Conservation (phyloP, 2,329 filamentous ascomycete species). For the Hirsutella rhossiliensis region DNA sequence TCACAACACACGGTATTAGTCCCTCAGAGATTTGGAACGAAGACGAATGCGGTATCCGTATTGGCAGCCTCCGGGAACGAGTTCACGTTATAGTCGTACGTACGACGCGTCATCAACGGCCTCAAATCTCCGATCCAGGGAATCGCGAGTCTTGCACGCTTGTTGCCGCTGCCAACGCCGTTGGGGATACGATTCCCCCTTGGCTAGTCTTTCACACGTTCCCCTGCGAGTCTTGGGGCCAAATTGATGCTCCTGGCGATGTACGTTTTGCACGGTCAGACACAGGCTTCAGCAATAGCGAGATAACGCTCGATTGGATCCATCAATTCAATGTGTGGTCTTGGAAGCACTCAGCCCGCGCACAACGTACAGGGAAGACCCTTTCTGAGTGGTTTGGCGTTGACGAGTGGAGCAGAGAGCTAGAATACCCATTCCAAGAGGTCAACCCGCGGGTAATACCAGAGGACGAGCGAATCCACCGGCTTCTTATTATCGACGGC, state of each 20-base stretch:
- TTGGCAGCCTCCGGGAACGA: neutral
- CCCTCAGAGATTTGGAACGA: neutral
- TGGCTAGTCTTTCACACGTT: neutral
- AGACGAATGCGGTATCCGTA: neutral
- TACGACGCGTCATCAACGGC: neutral
- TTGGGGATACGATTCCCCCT: neutral
- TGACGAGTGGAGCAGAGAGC: neutral
- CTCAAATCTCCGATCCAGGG: neutral
- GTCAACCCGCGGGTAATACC: neutral
- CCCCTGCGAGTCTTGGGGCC: neutral
- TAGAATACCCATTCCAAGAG: neutral
- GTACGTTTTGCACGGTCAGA: neutral
- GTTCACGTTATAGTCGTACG: too few species aligned
- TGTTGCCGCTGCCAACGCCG: neutral
- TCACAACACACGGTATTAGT: neutral
- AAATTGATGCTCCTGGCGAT: neutral
- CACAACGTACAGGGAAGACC: too few species aligned
- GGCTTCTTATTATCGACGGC: slow-evolving; percentile 1
- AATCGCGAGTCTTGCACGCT: neutral
- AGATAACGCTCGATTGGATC: too few species aligned
- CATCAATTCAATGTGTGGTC: too few species aligned
- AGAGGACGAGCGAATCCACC: neutral
- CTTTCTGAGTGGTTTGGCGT: too few species aligned
- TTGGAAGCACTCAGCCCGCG: too few species aligned
- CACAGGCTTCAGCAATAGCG: too few species aligned